Conservation (phyloP, 257 asterid species). For the Solanum piurae region DNA sequence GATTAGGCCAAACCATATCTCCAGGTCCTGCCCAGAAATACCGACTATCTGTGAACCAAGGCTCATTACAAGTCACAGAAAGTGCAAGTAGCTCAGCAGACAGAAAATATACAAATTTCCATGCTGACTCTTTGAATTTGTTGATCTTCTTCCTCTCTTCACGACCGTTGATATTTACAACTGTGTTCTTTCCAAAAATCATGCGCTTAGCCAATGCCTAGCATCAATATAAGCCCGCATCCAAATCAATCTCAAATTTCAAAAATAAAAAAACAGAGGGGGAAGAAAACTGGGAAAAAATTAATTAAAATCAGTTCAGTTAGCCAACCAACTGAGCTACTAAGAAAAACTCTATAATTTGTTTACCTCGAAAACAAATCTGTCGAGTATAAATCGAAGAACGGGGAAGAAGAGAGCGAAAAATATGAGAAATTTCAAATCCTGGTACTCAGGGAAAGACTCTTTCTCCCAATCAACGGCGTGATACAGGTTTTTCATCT, state of each 20-base stretch:
- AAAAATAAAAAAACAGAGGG: too few relatives aligned
- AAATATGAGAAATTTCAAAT: slow-evolving; percentile 7
- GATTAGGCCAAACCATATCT: slow-evolving; percentile 26
- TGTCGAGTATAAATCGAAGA: slow-evolving; percentile 10
- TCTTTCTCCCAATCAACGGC: slow-evolving; percentile 8
- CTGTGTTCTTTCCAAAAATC: background rate
- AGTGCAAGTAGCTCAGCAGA: slow-evolving; percentile 23
- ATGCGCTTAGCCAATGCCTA: slow-evolving; percentile 15
- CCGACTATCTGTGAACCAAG: slow-evolving; percentile 23
- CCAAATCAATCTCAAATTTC: background rate
- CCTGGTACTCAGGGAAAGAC: slow-evolving; percentile 13
- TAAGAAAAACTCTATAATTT: background rate
- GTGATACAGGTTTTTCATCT: background rate
- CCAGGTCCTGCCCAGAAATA: slow-evolving; percentile 28
- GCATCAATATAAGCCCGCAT: background rate
- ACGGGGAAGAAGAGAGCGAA: slow-evolving; percentile 7
- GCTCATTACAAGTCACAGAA: slow-evolving; percentile 16
- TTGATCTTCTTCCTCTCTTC: slow-evolving; percentile 2
- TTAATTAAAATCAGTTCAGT: too few relatives aligned
- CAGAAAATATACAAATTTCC: slow-evolving; percentile 17
- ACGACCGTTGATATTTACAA: background rate
- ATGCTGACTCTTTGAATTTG: slow-evolving; percentile 28
- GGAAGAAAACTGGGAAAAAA: background rate
- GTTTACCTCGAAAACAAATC: slow-evolving; percentile 15
- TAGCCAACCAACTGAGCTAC: background rate